These are phyloP conservation scores for Cenchrus purpureus DNA, from an alignment of 176 grass and related monocot genomes.

Conservation along the genomic window DNA sequence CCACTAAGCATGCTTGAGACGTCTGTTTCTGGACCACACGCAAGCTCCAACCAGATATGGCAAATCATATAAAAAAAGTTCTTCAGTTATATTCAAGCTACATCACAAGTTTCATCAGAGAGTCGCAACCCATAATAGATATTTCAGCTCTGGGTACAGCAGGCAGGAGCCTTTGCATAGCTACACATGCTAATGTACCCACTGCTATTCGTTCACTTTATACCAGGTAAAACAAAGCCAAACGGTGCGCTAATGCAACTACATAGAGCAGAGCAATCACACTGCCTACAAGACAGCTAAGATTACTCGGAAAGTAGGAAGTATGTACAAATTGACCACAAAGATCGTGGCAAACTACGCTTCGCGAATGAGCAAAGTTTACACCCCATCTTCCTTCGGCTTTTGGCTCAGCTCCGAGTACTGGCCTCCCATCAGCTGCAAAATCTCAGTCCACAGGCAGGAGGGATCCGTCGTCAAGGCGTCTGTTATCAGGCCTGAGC, in stretches of 20 bases:
- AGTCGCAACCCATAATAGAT: background rate
- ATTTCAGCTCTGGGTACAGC: background rate
- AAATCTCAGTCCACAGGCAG: constrained; percentile 74
- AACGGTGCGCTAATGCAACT: background rate
- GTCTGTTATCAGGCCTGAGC: constrained; percentile 57
- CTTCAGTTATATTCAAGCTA: background rate
- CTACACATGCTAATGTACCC: background rate
- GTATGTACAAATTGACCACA: constrained; percentile 48
- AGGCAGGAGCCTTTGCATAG: background rate
- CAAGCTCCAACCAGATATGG: background rate
- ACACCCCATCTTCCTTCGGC: constrained; percentile 61
- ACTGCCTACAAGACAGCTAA: background rate
- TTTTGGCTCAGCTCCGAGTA: constrained; percentile 85
- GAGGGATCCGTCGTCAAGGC: constrained; percentile 39
- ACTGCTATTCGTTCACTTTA: background rate
- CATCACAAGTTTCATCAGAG: background rate
- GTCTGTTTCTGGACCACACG: background rate
- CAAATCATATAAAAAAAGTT: background rate
- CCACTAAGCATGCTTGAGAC: constrained; percentile 3
- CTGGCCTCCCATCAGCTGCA: constrained; percentile 83
- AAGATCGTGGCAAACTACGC: background rate
- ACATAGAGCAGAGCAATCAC: background rate
- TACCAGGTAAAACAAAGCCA: background rate
- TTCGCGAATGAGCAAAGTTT: background rate
- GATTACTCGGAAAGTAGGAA: constrained; percentile 17